Percentiles rank a stretch among this genome's conserved stretches.
Evolutionary conservation across 441 rosid species (phyloP).

Genomic region (Cnidoscolus chayamansa): DNA sequence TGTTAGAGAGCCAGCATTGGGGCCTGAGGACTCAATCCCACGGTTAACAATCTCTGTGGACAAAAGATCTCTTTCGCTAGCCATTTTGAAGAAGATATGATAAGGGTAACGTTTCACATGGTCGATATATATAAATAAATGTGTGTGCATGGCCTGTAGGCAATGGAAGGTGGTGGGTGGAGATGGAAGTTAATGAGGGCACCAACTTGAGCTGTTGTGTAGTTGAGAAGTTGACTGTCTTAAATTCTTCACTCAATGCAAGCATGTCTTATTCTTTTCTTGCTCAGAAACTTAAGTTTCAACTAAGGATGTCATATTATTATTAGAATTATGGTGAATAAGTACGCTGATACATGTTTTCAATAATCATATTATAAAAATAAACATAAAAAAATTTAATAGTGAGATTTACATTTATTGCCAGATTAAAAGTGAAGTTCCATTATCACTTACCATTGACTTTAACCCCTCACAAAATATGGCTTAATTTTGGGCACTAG

Average conservation of each 20-base stretch:
- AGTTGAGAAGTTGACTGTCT: slow-evolving; percentile 43
- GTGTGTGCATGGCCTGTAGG: slow-evolving; percentile 2
- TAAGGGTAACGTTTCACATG: background rate
- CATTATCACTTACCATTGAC: too few species aligned
- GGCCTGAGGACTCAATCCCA: slow-evolving; percentile 81
- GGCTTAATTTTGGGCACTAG: too few species aligned
- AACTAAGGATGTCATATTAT: too few species aligned
- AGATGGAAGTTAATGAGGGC: slow-evolving; percentile 48
- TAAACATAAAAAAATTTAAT: too few species aligned
- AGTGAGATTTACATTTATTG: too few species aligned
- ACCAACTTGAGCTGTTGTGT: slow-evolving; percentile 40
- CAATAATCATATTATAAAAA: too few species aligned
- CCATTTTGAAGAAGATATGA: slow-evolving; percentile 26
- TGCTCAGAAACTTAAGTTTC: too few species aligned
- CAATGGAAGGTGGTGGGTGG: slow-evolving; percentile 37
- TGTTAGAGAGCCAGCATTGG: slow-evolving; percentile 75
- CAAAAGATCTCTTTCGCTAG: slow-evolving; percentile 68
- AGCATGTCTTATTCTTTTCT: background rate
- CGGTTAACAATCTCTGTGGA: slow-evolving; percentile 86
- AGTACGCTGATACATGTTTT: too few species aligned
- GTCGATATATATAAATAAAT: slow-evolving; percentile 8
- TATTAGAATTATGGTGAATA: too few species aligned
- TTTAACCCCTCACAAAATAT: too few species aligned
- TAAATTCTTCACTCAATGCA: slow-evolving; percentile 34
- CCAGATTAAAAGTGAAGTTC: too few species aligned